Percentiles rank a stretch among this genome's conserved stretches.
These are phyloP conservation scores for Capronia epimyces DNA, from an alignment of 2,329 filamentous ascomycete genomes.

Conservation along the genomic window DNA sequence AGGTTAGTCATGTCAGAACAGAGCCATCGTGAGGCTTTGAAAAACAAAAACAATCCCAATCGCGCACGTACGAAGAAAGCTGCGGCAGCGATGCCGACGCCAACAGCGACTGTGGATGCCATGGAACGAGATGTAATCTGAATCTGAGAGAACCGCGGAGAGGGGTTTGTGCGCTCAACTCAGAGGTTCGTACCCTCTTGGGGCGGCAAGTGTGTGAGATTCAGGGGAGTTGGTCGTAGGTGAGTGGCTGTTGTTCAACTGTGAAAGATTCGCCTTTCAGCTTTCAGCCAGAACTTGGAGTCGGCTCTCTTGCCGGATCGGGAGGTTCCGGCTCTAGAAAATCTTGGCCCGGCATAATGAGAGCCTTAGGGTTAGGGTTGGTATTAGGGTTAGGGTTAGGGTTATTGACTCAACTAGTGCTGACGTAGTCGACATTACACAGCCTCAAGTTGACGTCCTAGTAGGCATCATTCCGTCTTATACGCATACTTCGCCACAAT, in stretches of 20 bases:
- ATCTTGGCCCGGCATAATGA: neutral
- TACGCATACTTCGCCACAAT: no score
- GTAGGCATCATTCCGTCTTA: no score
- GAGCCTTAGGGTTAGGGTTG: no score
- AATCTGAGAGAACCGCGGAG: neutral
- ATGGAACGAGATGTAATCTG: slow-evolving; percentile 29
- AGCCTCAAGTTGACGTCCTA: no score
- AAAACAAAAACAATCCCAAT: neutral
- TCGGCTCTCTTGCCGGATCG: slow-evolving; percentile 1
- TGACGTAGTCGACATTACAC: no score
- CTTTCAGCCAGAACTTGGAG: neutral
- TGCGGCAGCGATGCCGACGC: slow-evolving; percentile 48
- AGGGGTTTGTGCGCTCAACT: neutral
- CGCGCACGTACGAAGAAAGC: slow-evolving; percentile 70
- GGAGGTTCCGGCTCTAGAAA: neutral
- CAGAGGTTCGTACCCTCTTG: neutral
- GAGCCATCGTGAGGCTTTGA: neutral
- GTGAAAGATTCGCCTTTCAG: neutral
- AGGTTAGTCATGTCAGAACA: neutral
- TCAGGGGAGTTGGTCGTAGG: neutral
- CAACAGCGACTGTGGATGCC: slow-evolving; percentile 41
- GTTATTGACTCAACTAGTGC: no score
- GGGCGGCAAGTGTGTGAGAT: neutral
- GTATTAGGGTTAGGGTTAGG: no score
- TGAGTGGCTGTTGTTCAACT: neutral